Conservation (phyloP, 352 stramenopile species). For the Pythium dissotocum region DNA sequence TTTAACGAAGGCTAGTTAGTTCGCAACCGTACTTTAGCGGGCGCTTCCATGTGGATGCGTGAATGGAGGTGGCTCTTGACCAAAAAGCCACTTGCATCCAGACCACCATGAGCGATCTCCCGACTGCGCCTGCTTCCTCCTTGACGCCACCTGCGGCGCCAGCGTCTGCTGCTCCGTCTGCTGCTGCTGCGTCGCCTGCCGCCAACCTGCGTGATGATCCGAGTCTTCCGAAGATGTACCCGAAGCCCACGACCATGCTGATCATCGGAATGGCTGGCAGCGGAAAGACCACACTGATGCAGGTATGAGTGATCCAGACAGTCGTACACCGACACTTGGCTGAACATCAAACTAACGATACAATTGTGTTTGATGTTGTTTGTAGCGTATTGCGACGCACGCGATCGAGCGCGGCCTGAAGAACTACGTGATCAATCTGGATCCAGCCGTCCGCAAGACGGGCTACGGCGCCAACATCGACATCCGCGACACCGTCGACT, state of each 20-base stretch:
- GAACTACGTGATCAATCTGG: slow-evolving; percentile 98
- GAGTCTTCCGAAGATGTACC: slow-evolving; percentile 49
- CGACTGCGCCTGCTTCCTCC: not conserved
- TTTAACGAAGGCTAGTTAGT: not conserved
- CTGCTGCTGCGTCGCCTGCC: slow-evolving; percentile 1
- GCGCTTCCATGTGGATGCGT: not conserved
- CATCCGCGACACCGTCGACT: slow-evolving; percentile 99
- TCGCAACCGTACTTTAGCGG: slow-evolving; percentile 14
- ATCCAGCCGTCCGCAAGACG: slow-evolving; percentile 96
- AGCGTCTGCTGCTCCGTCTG: not conserved
- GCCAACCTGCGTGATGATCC: slow-evolving; percentile 25
- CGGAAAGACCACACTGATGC: slow-evolving; percentile 96
- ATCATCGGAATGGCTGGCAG: slow-evolving; percentile 97
- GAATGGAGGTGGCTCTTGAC: slow-evolving; percentile 15
- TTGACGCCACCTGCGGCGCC: slow-evolving; percentile 6
- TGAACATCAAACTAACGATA: too few species aligned
- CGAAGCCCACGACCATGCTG: slow-evolving; percentile 73
- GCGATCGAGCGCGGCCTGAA: slow-evolving; percentile 62
- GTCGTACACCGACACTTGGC: too few species aligned
- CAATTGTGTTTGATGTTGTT: not conserved
- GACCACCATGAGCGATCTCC: slow-evolving; percentile 25
- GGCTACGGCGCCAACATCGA: slow-evolving; percentile 98
- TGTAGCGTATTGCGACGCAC: slow-evolving; percentile 67
- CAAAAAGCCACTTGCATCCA: not conserved
- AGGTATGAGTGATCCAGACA: slow-evolving; percentile 33